These are phyloP conservation scores for Colletotrichum lindemuthianum DNA, from an alignment of 2,329 filamentous ascomycete species.

Conservation along the genomic window DNA sequence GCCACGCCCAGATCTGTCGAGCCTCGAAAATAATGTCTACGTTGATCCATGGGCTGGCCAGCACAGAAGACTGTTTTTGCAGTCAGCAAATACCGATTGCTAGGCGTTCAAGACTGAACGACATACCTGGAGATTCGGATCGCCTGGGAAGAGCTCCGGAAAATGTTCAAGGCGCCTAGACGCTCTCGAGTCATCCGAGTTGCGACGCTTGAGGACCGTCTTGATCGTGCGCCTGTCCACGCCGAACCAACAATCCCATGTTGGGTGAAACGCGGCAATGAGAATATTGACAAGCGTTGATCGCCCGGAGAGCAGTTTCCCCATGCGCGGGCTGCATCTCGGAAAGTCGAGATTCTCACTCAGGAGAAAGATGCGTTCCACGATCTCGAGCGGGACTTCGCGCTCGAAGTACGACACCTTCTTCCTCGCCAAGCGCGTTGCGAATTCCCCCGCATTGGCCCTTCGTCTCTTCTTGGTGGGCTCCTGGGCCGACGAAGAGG, in stretches of 20 bases:
- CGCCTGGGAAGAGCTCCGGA: conserved; percentile 44
- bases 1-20: conserved; percentile 58
- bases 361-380: conserved; percentile 62
- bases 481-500: conserved; percentile 16
- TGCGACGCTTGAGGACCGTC: conserved; percentile 19
- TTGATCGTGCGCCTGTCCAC: conserved; percentile 32
- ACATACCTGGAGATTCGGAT: conserved; percentile 55
- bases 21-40: conserved; percentile 58
- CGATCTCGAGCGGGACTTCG: conserved; percentile 60
- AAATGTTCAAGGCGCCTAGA: conserved; percentile 20
- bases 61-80: conserved; percentile 50
- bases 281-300: conserved; percentile 50
- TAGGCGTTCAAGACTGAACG: neutral
- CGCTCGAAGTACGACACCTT: conserved; percentile 42
- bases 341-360: conserved; percentile 61
- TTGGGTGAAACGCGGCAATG: conserved; percentile 48
- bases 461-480: neutral
- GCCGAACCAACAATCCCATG: conserved; percentile 52
- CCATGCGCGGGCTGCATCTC: conserved; percentile 54
- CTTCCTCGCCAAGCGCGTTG: conserved; percentile 8
- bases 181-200: conserved; percentile 3
- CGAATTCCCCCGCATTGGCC: conserved; percentile 3
- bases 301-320: conserved; percentile 55
- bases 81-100: conserved; percentile 17
- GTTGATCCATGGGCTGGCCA: conserved; percentile 56